Conservation (phyloP, 768 basidiomycete species). For the Suillus americanus region DNA sequence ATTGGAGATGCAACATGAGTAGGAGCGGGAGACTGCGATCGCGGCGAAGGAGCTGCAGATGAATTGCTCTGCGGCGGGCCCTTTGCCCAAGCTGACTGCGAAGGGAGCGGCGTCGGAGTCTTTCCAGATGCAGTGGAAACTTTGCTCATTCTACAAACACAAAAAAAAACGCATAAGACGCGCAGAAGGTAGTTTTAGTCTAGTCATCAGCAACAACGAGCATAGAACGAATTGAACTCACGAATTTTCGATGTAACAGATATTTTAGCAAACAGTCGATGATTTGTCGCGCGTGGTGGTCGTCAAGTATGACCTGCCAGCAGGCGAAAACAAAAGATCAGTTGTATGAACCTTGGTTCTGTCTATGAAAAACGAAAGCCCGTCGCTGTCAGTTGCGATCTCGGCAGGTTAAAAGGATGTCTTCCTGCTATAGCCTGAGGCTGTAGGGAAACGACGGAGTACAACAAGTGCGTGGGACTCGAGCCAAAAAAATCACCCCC, state of each 20-base stretch:
- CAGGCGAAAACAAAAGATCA: slow-evolving; percentile 66
- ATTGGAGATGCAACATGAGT: slow-evolving; percentile 44
- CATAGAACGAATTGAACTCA: slow-evolving; percentile 33
- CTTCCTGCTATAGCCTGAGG: slow-evolving; percentile 36
- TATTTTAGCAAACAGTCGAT: slow-evolving; percentile 49
- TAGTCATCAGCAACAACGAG: slow-evolving; percentile 5
- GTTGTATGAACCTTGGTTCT: slow-evolving; percentile 42
- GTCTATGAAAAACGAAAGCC: slow-evolving; percentile 39
- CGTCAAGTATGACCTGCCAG: slow-evolving; percentile 90
- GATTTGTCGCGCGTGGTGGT: slow-evolving; percentile 70
- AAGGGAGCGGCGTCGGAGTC: slow-evolving; percentile 70
- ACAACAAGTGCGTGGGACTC: slow-evolving; percentile 32
- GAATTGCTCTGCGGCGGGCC: slow-evolving; percentile 69
- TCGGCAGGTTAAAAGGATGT: slow-evolving; percentile 21
- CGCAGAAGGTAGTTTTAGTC: background rate
- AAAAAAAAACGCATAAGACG: slow-evolving; percentile 5
- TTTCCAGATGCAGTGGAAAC: slow-evolving; percentile 73
- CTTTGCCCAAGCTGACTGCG: slow-evolving; percentile 89
- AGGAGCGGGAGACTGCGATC: slow-evolving; percentile 78
- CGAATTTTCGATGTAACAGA: slow-evolving; percentile 40
- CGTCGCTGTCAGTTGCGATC: slow-evolving; percentile 39
- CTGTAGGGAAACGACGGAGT: slow-evolving; percentile 39
- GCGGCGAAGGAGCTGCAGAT: slow-evolving; percentile 56
- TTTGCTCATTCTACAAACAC: slow-evolving; percentile 83
- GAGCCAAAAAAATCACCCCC: slow-evolving; percentile 30